Base-by-base conservation (phyloP, 805 yeast genomes). In the Starmerella floricola region DNA sequence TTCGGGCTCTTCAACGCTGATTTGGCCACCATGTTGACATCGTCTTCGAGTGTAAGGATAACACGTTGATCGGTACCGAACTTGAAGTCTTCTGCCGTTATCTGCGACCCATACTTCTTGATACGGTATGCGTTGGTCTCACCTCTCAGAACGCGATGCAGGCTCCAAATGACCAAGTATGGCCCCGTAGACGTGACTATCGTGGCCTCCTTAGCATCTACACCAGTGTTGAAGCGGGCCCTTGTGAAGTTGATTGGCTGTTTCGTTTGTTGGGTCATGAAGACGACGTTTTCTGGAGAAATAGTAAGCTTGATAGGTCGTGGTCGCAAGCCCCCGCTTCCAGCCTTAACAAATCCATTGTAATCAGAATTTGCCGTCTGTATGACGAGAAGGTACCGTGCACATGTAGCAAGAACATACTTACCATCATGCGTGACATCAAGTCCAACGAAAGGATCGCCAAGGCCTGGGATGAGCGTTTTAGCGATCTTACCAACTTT, bases 101-200 rank as follows among this genome's bases (percentile, higher is more conserved):
- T 76, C 33, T 71, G 63, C 33, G 72, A 71, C 18, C 67, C 62
- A 57, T 79, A 79, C 42, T 74, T 67, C 58, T 73, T 77, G 56
- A 87, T 76, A 38, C 68, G 62, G 57, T 82, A 83, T 6, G 80
- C 71, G 20, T 66, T 69, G 33, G 61, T 61, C 42, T 71, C 73
- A 42, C 76, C 74, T 34, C 64, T 62, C 33, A 78, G 56, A 12
- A 80, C 66, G 47, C 76, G 73, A 50, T 65, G 69, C 56, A 86
- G 60, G 11, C 79, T 76, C 95, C 95, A 86, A 1, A 81, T 70
- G 18, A 86, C 71, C 19, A 85, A 79, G 60, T 75, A 86, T 16
- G 87, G 88, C 2, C 95, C 95, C 2, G 79, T 67, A 3, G 88
- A 76, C 1, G 94, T 71, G 19, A 84, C 76, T 38, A 86, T 80